phyloP scores from a whole-genome alignment of 768 basidiomycete genomes.

The Termitomyces sp. region DNA sequence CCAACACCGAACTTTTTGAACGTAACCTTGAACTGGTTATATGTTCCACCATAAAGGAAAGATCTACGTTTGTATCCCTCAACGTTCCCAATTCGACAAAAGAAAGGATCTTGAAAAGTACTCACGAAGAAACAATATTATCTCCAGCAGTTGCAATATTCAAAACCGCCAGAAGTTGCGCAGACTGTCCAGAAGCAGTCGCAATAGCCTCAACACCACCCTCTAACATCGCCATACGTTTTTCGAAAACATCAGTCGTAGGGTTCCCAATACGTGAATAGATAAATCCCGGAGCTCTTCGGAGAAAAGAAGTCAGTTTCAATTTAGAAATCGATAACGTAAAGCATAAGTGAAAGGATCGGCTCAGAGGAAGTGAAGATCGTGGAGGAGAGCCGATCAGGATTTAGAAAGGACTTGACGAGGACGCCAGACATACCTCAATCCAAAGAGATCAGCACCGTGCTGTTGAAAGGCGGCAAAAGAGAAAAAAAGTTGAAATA shows the following conservation, averaged over 20 bases:
- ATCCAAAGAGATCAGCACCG: slow-evolving; percentile 67
- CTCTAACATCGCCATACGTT: slow-evolving; percentile 74
- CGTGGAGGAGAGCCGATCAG: no score
- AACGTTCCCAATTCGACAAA: no score
- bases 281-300: no score
- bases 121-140: slow-evolving; percentile 73
- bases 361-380: background rate
- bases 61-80: slow-evolving; percentile 36
- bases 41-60: no score
- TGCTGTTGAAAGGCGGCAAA: slow-evolving; percentile 39
- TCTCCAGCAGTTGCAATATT: slow-evolving; percentile 60
- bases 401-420: no score
- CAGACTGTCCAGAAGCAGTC: slow-evolving; percentile 69
- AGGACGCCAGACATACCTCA: slow-evolving; percentile 45
- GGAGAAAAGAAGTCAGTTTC: no score
- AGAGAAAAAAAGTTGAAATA: slow-evolving; percentile 28
- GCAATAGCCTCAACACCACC: slow-evolving; percentile 75
- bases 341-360: no score
- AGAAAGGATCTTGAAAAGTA: no score
- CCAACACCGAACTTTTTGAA: slow-evolving; percentile 66
- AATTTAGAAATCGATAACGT: no score
- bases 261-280: slow-evolving; percentile 57
- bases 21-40: slow-evolving; percentile 39
- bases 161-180: slow-evolving; percentile 27
- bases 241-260: slow-evolving; percentile 72